Conservation (phyloP, 257 asterid species). For the Nicotiana tabacum region DNA sequence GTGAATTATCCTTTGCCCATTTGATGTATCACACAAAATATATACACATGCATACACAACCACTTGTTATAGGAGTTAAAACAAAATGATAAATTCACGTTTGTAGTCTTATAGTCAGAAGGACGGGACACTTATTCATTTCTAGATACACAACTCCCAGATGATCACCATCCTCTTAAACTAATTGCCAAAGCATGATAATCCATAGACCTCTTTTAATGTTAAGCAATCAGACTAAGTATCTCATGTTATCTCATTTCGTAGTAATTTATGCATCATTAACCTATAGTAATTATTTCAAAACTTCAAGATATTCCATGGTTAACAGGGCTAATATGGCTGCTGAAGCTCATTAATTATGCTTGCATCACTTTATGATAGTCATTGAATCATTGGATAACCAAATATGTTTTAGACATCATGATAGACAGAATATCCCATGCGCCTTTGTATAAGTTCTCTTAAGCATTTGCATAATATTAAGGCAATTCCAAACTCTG, state of each 20-base stretch:
- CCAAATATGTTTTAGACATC: not conserved
- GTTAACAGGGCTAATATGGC: not conserved
- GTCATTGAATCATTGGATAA: not conserved
- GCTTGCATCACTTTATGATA: not conserved
- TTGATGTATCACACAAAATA: not conserved
- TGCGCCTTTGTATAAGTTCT: not conserved
- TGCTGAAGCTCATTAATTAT: not conserved
- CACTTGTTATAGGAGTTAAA: not conserved
- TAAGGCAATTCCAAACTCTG: not conserved
- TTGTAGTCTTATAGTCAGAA: not conserved
- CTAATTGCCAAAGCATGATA: slow-evolving; percentile 1
- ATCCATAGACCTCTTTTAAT: not conserved
- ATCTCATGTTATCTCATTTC: not conserved
- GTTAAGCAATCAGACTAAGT: not conserved
- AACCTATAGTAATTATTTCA: not conserved
- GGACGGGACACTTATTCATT: not conserved
- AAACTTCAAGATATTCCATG: not conserved
- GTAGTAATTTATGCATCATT: not conserved
- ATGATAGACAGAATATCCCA: not conserved
- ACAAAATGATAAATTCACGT: not conserved
- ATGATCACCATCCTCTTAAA: not conserved
- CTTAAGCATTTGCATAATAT: slow-evolving; percentile 1
- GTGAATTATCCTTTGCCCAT: not conserved
- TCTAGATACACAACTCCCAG: slow-evolving; percentile 7
- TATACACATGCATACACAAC: not conserved